Evolutionary conservation across 768 basidiomycete species (phyloP), one percentile per base, ranked within the genome.

Genomic region (Boletus tomentosulus): DNA sequence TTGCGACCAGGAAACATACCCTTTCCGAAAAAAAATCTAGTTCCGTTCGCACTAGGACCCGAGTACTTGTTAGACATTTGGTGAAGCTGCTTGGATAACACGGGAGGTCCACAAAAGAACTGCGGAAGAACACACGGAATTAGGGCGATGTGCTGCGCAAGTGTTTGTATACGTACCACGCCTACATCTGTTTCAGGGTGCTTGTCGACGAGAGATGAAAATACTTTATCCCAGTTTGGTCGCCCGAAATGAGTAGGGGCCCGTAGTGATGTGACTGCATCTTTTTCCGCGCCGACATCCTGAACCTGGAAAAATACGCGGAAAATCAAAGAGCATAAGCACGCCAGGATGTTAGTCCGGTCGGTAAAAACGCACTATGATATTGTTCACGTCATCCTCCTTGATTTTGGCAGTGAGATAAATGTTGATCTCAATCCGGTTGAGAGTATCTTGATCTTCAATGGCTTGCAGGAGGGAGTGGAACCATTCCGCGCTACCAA

Each of bases 161-260:
- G 13, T 3, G 5, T 16, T 39, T 42, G 45, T 11, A 7, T 34
- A 62, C 62, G 33, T 66, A 89, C 86, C 67, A 96, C 92, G 48
- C 93, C 94, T 50, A 91, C 84, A 64, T 95, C 93, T 1, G 94
- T 89, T 59, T 90, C 86, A 0, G 87, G 83, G 61, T 97, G 95
- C 68, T 87, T 90, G 64, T 89, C 83, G 2, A 77, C 78, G 51
- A 98, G 82, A 11, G 86, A 86, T 31, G 73, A 64, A 71, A 89
- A 90, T 13, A 86, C 82, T 42, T 80, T 78, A 58, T 87, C 85
- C 88, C 86, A 89, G 69, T 95, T 93, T 15, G 93, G 93, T 54
- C 93, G 74, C 41, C 94, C 91, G 65, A 88, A 95, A 72, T 96
- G 93, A 10, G 95, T 98, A 0, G 95, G 95, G 0, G 95, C 87